A percentile compares a stretch with the other conserved stretches of the same genome.
These are phyloP conservation scores for Raffaelea deltoideospora DNA, from an alignment of 2,329 filamentous ascomycete species.

Conservation along the genomic window DNA sequence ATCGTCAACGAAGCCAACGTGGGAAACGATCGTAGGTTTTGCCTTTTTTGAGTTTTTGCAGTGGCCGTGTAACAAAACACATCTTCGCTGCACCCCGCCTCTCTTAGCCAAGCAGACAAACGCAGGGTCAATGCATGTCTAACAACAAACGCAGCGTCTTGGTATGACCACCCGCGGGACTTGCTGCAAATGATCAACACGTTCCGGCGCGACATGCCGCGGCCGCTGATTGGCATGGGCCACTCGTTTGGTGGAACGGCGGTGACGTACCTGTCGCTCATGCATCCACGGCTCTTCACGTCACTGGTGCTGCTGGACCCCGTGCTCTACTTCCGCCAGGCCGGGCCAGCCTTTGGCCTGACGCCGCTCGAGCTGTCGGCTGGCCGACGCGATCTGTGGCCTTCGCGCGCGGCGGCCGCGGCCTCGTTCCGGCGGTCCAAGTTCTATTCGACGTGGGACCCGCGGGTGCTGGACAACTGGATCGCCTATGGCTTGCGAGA, in stretches of 20 bases:
- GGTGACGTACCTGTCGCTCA: constrained; percentile 54
- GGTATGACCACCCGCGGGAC: constrained; percentile 76
- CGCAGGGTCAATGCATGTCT: too few species aligned
- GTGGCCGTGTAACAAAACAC: too few species aligned
- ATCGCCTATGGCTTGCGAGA: constrained; percentile 60
- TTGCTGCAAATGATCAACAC: constrained; percentile 73
- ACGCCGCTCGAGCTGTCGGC: constrained; percentile 45
- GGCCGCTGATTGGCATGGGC: constrained; percentile 69
- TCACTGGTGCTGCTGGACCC: constrained; percentile 72
- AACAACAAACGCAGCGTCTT: constrained; percentile 43
- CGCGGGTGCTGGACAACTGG: constrained; percentile 62
- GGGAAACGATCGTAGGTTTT: constrained; percentile 66
- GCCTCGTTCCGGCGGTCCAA: constrained; percentile 49
- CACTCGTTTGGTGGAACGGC: constrained; percentile 79
- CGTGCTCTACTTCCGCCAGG: constrained; percentile 52
- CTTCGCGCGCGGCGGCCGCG: constrained; percentile 54
- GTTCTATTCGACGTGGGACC: constrained; percentile 76
- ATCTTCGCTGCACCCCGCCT: too few species aligned
- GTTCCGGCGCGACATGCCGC: constrained; percentile 65
- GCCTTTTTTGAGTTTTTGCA: background rate
- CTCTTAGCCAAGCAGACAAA: too few species aligned
- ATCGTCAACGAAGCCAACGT: constrained; percentile 60
- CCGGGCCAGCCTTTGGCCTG: constrained; percentile 17
- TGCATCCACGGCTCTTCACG: constrained; percentile 69
- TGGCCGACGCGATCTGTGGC: constrained; percentile 67